Percentiles rank a stretch among this genome's conserved stretches.
These are phyloP conservation scores for Fusarium austroafricanum DNA, from an alignment of 2,329 filamentous ascomycete genomes.

Conservation along the genomic window DNA sequence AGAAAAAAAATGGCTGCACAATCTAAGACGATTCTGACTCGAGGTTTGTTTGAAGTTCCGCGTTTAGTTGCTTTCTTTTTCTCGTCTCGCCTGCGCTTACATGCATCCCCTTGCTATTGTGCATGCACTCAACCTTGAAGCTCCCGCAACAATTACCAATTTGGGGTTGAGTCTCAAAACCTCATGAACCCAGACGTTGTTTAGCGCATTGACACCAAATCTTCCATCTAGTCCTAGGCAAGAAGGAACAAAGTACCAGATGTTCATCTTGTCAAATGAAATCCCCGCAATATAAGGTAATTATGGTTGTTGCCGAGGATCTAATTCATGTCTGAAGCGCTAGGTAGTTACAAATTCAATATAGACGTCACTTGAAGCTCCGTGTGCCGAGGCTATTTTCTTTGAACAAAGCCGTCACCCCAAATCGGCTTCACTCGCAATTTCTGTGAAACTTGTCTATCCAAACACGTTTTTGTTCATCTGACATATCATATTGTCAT, in stretches of 20 bases:
- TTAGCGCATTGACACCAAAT: conserved; percentile 2
- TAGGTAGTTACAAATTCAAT: conserved; percentile 11
- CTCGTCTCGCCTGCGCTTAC: conserved; percentile 10
- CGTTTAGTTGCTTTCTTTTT: conserved; percentile 8
- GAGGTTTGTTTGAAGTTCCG: background rate
- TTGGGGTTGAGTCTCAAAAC: conserved; percentile 14
- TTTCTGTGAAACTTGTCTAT: background rate
- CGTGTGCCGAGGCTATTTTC: conserved; percentile 25
- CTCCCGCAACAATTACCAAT: conserved; percentile 40
- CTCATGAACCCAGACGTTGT: background rate
- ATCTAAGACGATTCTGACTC: no score
- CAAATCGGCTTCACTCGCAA: background rate
- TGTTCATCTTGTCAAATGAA: background rate
- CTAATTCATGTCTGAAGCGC: conserved; percentile 2
- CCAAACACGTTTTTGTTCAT: background rate
- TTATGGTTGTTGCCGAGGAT: background rate
- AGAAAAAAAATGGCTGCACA: no score
- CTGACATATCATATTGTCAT: background rate
- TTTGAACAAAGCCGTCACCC: background rate
- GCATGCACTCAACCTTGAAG: conserved; percentile 10
- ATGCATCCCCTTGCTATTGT: conserved; percentile 25
- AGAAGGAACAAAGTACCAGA: background rate
- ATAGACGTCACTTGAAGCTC: conserved; percentile 12
- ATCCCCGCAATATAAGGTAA: background rate
- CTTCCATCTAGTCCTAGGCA: background rate